Percentiles rank a stretch among this genome's conserved stretches.
Evolutionary conservation across 495 filamentous ascomycete species (phyloP).

Genomic region (Penicillium longicatenatum): DNA sequence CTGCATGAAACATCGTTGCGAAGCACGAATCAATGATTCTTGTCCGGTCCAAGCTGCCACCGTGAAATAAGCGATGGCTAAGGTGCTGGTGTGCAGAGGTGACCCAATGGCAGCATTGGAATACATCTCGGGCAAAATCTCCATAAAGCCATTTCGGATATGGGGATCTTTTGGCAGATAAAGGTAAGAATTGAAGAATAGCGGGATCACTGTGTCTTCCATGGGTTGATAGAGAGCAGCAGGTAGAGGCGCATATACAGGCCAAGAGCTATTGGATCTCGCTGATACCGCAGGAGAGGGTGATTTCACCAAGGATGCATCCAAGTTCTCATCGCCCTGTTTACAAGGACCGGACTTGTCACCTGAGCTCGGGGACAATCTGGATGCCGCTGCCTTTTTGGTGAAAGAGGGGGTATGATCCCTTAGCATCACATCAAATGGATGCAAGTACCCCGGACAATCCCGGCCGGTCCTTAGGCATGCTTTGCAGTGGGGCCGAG

Average conservation of each 20-base stretch:
- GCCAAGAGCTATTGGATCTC: constrained; percentile 5
- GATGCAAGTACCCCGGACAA: constrained; percentile 66
- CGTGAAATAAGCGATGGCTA: constrained; percentile 60
- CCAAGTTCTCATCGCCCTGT: not conserved
- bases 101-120: constrained; percentile 46
- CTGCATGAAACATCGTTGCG: constrained; percentile 40
- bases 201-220: constrained; percentile 35
- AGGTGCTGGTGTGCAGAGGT: constrained; percentile 57
- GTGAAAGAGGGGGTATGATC: constrained; percentile 62
- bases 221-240: constrained; percentile 26
- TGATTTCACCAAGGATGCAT: not conserved
- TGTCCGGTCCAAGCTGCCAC: constrained; percentile 48
- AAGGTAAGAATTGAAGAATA: constrained; percentile 41
- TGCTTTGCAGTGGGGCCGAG: constrained; percentile 48
- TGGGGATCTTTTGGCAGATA: constrained; percentile 34
- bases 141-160: constrained; percentile 39
- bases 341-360: constrained; percentile 2
- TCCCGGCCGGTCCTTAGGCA: constrained; percentile 47
- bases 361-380: not conserved
- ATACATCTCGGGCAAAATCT: constrained; percentile 58
- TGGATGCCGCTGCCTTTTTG: not conserved
- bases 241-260: not conserved
- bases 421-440: constrained; percentile 68
- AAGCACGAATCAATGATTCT: constrained; percentile 35
- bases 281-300: not conserved